Conservation (phyloP, 768 basidiomycete species). For the Coprinopsis marcescibilis region DNA sequence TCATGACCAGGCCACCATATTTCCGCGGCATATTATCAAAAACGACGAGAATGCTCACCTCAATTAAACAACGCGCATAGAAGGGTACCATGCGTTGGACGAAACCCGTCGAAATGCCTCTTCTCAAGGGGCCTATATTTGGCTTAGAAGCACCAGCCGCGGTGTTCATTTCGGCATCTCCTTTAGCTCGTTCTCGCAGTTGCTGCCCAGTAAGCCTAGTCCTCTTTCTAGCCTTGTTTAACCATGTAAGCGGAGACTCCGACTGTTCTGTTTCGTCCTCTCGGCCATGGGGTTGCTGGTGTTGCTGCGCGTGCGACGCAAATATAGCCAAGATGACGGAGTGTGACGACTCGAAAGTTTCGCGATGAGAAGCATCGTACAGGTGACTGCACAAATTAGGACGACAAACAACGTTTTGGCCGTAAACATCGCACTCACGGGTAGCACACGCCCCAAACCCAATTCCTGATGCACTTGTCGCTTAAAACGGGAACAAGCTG, state of each 20-base stretch:
- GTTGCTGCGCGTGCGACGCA: conserved; percentile 42
- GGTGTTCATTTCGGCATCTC: conserved; percentile 3
- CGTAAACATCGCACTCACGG: conserved; percentile 44
- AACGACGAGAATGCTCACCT: conserved; percentile 43
- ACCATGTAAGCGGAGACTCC: neutral
- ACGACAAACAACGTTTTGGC: conserved; percentile 4
- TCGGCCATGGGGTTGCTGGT: conserved; percentile 16
- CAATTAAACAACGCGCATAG: conserved; percentile 65
- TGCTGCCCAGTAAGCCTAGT: neutral
- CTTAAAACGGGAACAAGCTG: conserved; percentile 65
- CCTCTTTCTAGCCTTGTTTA: neutral
- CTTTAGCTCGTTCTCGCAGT: neutral
- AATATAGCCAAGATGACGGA: conserved; percentile 77
- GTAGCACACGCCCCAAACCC: conserved; percentile 55
- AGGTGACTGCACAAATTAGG: conserved; percentile 44
- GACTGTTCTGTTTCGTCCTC: too few relatives aligned
- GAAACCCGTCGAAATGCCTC: conserved; percentile 24
- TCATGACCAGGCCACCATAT: too few relatives aligned
- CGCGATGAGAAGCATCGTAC: conserved; percentile 51
- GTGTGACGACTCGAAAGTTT: conserved; percentile 84
- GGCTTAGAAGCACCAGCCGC: neutral
- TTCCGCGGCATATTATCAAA: conserved; percentile 3
- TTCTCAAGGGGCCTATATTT: conserved; percentile 7
- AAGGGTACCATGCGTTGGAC: conserved; percentile 62
- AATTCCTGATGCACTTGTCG: conserved; percentile 44